phyloP scores from a whole-genome alignment of 1,284 basidiomycete genomes.

The Ceratobasidium sp. region DNA sequence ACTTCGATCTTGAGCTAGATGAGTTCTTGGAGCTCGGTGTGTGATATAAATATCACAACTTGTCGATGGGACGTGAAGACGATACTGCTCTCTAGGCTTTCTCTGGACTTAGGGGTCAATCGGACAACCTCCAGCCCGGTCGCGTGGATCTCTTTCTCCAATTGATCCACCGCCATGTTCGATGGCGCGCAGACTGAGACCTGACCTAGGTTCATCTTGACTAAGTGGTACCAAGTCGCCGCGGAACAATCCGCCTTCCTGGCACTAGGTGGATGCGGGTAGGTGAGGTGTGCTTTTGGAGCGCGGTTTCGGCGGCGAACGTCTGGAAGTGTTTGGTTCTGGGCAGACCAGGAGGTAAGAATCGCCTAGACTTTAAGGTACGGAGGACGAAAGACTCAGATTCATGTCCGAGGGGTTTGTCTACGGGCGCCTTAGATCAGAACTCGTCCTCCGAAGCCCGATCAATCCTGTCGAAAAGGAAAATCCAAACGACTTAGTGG shows the following conservation, averaged over 20 bases:
- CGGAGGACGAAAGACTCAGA: slow-evolving; percentile 91
- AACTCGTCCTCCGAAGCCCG: no score
- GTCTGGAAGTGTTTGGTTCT: slow-evolving; percentile 99
- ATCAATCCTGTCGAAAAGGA: no score
- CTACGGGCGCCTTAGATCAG: no score
- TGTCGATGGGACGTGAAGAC: slow-evolving; percentile 97
- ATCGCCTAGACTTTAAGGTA: slow-evolving; percentile 95
- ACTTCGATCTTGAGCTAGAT: slow-evolving; percentile 98
- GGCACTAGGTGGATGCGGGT: slow-evolving; percentile 98
- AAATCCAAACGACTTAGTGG: no score
- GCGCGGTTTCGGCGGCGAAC: slow-evolving; percentile 98
- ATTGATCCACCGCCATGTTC: slow-evolving; percentile 99
- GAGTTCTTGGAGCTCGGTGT: slow-evolving; percentile 96
- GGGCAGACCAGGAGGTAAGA: slow-evolving; percentile 96
- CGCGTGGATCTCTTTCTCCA: slow-evolving; percentile 98
- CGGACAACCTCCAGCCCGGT: slow-evolving; percentile 98
- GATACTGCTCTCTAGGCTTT: slow-evolving; percentile 95
- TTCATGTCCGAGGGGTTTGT: slow-evolving; percentile 97
- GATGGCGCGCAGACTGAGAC: slow-evolving; percentile 99
- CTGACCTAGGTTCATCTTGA: slow-evolving; percentile 99
- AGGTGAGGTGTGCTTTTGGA: slow-evolving; percentile 97
- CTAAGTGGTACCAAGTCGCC: slow-evolving; percentile 98
- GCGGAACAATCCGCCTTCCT: slow-evolving; percentile 99
- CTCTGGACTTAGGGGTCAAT: slow-evolving; percentile 96
- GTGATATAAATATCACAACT: slow-evolving; percentile 94